These are phyloP conservation scores for Aspergillus glaucus DNA, from an alignment of 2,329 filamentous ascomycete genomes.

Conservation along the genomic window DNA sequence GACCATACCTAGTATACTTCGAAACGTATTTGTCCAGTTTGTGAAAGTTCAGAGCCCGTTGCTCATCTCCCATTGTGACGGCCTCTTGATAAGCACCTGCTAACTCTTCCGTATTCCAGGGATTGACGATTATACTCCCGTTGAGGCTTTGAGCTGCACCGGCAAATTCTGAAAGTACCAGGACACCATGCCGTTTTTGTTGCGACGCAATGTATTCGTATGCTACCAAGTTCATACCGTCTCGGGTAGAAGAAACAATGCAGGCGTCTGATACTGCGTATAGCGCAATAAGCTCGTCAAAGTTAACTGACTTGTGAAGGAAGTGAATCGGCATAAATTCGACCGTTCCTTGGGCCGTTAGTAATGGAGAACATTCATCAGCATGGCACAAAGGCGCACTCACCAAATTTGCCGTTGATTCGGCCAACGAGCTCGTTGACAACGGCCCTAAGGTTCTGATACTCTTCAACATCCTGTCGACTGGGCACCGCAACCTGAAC, in stretches of 20 bases:
- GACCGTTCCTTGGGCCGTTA: slow-evolving; percentile 60
- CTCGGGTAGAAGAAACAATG: slow-evolving; percentile 88
- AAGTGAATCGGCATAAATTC: slow-evolving; percentile 99
- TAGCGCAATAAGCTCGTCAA: slow-evolving; percentile 88
- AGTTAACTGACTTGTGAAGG: slow-evolving; percentile 90
- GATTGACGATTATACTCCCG: slow-evolving; percentile 89
- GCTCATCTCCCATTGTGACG: slow-evolving; percentile 91
- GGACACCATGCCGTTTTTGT: slow-evolving; percentile 78
- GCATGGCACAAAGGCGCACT: slow-evolving; percentile 13
- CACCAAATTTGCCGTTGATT: slow-evolving; percentile 90
- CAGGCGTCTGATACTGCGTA: slow-evolving; percentile 91
- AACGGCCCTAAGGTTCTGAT: slow-evolving; percentile 89
- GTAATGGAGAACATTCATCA: not conserved
- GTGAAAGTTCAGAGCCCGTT: slow-evolving; percentile 77
- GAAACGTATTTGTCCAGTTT: slow-evolving; percentile 93
- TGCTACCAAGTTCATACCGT: slow-evolving; percentile 97
- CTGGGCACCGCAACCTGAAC: slow-evolving; percentile 95
- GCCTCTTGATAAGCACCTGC: slow-evolving; percentile 90
- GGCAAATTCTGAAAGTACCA: slow-evolving; percentile 95
- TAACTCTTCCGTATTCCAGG: slow-evolving; percentile 96
- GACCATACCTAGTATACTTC: slow-evolving; percentile 75
- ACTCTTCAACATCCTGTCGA: slow-evolving; percentile 93
- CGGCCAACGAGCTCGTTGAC: slow-evolving; percentile 95
- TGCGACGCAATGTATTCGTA: slow-evolving; percentile 98
- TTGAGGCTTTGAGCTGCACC: slow-evolving; percentile 93